Percentiles rank a stretch among this genome's conserved stretches.
phyloP scores from a whole-genome alignment of 1,284 basidiomycete genomes.

The Ganoderma multipileum region DNA sequence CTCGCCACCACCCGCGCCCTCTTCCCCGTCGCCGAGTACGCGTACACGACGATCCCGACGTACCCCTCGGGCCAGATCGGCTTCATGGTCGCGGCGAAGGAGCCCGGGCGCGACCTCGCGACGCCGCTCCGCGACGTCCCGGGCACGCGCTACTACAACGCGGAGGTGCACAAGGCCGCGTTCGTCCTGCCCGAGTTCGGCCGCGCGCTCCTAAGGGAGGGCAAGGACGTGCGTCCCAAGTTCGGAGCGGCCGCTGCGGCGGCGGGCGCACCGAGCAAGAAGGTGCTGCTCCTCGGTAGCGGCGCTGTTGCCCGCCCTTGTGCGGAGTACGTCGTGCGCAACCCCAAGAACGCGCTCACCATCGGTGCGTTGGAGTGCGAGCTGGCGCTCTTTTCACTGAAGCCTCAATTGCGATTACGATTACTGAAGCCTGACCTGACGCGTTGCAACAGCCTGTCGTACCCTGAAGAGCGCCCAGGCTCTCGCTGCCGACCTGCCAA shows the following conservation, averaged over 20 bases:
- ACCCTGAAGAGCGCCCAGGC: conserved; percentile 79
- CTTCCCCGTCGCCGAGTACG: conserved; percentile 91
- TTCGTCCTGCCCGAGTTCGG: conserved; percentile 96
- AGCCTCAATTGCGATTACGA: no score
- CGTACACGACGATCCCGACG: conserved; percentile 96
- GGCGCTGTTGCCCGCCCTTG: conserved; percentile 96
- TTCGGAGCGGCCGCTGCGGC: conserved; percentile 58
- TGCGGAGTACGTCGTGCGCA: conserved; percentile 91
- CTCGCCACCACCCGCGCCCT: conserved; percentile 77
- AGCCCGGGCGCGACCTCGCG: conserved; percentile 71
- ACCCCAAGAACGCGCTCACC: conserved; percentile 86
- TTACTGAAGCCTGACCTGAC: not conserved
- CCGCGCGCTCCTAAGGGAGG: conserved; percentile 76
- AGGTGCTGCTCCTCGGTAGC: conserved; percentile 91
- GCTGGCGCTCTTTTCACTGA: no score
- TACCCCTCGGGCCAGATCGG: conserved; percentile 98
- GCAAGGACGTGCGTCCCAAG: conserved; percentile 70
- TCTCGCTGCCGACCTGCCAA: conserved; percentile 74
- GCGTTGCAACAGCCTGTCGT: conserved; percentile 87
- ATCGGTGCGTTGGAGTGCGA: conserved; percentile 67
- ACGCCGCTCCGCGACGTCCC: conserved; percentile 75
- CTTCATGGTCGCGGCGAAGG: conserved; percentile 92
- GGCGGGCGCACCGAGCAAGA: conserved; percentile 54
- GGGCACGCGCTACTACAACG: conserved; percentile 88
- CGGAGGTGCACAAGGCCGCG: conserved; percentile 81